Base-by-base conservation (phyloP, 306 rosid species). In the Crotalaria pallida region DNA sequence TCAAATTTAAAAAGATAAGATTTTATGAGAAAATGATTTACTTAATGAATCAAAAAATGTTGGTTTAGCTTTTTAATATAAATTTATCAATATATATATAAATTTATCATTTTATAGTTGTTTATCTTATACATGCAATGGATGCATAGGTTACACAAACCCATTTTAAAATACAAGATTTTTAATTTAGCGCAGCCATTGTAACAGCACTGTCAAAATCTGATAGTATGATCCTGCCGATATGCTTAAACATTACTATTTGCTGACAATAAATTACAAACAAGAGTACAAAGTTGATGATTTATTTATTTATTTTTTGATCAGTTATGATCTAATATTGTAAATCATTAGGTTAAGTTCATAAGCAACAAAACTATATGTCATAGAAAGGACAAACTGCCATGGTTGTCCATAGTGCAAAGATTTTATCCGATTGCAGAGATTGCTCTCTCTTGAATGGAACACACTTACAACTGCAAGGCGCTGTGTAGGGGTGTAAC, bases 351-450 rank as follows among this genome's bases (percentile, higher is more conserved):
- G 6, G 6, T 10, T 3, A 69, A 23, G 65, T 55, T 55, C 18
- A 27, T 19, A 31, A 22, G 44, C 64, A 2, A 26, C 18, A 52
- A 57, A 70, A 26, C n/a, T n/a, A 27, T 18, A 52, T 63, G 58
- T 1, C n/a, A 49, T 33, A 40, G 65, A 80, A 48, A 80, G 49
- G 74, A 80, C 83, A 78, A 82, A 57, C 49, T 58, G 49, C 68
- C 24, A 76, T 83, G 69, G 84, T 86, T 84, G 87, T 87, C 67
- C 64, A 16, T 69, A 48, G 69, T 65, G 66, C 10, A 63, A 65
- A 49, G 76, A 38, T 48, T 26, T 76, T 65, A 38, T 40, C 55
- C 21, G 65, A 26, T 65, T 61, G 73, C 68, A 67, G 47, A 53
- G 65, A 41, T 72, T 15, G 50, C 33, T 4, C 2, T 67, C 51